A percentile compares a stretch with the other conserved stretches of the same genome.
Conservation (phyloP, 169 alveolate genomes). For the Amoebophrya sp. region DNA sequence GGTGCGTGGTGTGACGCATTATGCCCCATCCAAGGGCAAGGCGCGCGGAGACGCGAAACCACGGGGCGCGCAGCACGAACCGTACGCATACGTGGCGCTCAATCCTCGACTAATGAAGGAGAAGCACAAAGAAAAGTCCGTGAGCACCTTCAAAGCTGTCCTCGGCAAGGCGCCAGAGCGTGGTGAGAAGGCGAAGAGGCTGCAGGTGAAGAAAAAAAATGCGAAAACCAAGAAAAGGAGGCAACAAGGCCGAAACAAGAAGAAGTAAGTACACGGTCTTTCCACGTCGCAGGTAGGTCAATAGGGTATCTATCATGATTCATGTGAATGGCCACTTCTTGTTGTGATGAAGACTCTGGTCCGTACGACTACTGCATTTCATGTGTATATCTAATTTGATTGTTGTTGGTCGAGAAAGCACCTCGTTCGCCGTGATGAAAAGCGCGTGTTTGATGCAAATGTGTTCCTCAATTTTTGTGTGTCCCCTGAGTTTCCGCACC, state of each 20-base stretch:
- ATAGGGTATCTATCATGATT: no score
- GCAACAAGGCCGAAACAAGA: not conserved
- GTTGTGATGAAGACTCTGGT: no score
- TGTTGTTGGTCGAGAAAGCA: no score
- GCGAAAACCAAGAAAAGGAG: not conserved
- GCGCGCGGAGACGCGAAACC: slow-evolving; percentile 7
- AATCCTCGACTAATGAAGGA: not conserved
- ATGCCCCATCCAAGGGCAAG: slow-evolving; percentile 10
- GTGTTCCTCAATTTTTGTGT: no score
- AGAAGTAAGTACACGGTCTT: no score
- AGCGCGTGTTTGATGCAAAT: no score
- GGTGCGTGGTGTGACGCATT: not conserved
- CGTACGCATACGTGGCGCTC: slow-evolving; percentile 7
- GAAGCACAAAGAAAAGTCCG: not conserved
- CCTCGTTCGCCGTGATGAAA: no score
- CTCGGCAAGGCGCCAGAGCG: not conserved
- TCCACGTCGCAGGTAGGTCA: no score
- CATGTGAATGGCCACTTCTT: no score
- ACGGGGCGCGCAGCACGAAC: slow-evolving; percentile 10
- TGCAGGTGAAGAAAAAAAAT: not conserved
- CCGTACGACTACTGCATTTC: no score
- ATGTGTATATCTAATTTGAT: no score
- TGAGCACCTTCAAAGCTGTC: not conserved
- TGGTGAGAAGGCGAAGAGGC: not conserved
- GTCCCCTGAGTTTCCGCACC: no score